These are phyloP conservation scores for Chloris gayana DNA, from an alignment of 176 grass and related monocot genomes.

Conservation along the genomic window DNA sequence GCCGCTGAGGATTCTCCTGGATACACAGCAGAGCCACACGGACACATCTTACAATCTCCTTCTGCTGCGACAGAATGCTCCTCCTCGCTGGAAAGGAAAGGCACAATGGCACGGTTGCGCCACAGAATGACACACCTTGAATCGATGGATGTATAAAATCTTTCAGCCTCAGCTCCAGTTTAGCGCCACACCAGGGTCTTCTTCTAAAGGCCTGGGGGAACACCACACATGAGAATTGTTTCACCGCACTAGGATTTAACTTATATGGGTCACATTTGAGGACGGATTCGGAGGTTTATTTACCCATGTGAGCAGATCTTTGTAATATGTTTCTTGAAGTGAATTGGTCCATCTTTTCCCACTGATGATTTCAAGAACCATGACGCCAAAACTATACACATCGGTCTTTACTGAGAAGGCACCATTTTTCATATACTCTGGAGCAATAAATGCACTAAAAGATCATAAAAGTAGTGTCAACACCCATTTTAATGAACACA, in stretches of 20 bases:
- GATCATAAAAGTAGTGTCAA: not conserved
- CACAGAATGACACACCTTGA: not conserved
- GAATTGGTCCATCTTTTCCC: conserved; percentile 7
- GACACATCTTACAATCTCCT: not conserved
- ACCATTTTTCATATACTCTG: conserved; percentile 6
- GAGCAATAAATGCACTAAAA: conserved; percentile 26
- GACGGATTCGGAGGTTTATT: not conserved
- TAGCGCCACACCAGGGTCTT: not conserved
- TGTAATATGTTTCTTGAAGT: not conserved
- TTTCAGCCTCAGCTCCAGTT: not conserved
- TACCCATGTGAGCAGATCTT: conserved; percentile 23
- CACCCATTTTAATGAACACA: no score
- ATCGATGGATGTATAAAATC: not conserved
- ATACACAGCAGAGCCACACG: conserved; percentile 4
- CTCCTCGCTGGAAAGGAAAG: conserved; percentile 12
- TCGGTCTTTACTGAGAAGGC: conserved; percentile 35
- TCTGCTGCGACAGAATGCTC: not conserved
- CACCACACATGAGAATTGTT: not conserved
- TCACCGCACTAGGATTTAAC: not conserved
- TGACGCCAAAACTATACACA: conserved; percentile 32
- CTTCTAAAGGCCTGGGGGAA: not conserved
- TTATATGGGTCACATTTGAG: not conserved
- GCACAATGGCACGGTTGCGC: not conserved
- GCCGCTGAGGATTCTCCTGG: not conserved
- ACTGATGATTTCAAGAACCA: conserved; percentile 40